These are phyloP conservation scores for Jaltomata sinuosa DNA, from an alignment of 257 asterid species.

Conservation along the genomic window DNA sequence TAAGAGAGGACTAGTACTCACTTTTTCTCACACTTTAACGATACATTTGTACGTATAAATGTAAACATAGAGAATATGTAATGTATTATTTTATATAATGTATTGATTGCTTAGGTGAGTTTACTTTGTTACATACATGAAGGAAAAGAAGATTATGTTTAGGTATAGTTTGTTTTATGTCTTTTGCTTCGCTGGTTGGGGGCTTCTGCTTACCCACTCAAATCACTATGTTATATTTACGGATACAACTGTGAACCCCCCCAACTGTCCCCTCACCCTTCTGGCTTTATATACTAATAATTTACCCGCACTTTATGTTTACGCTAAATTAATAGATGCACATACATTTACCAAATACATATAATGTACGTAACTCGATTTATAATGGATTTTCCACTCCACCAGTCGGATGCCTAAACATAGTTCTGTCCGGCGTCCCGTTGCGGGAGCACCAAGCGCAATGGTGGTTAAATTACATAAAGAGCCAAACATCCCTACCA, in stretches of 20 bases:
- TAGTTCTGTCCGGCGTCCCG: too few relatives aligned
- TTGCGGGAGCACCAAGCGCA: too few relatives aligned
- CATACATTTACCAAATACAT: too few relatives aligned
- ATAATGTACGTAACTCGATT: too few relatives aligned
- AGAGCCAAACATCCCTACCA: too few relatives aligned
- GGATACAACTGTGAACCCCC: slow-evolving; percentile 8
- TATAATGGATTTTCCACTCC: too few relatives aligned
- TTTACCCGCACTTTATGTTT: neutral
- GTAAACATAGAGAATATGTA: neutral
- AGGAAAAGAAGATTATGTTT: slow-evolving; percentile 20
- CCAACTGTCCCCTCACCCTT: neutral
- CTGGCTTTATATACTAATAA: neutral
- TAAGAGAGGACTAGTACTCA: slow-evolving; percentile 24
- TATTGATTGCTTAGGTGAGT: slow-evolving; percentile 25
- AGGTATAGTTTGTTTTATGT: slow-evolving; percentile 25
- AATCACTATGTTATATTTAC: slow-evolving; percentile 31
- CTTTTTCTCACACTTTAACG: neutral
- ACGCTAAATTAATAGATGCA: neutral
- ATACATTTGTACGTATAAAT: slow-evolving; percentile 5
- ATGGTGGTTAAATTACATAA: too few relatives aligned
- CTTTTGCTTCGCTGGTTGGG: slow-evolving; percentile 54
- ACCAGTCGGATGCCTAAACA: too few relatives aligned
- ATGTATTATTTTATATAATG: neutral
- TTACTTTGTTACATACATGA: neutral
- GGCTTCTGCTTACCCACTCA: slow-evolving; percentile 51